Base-by-base conservation (phyloP, 768 basidiomycete genomes). In the Lactarius sanguifluus region DNA sequence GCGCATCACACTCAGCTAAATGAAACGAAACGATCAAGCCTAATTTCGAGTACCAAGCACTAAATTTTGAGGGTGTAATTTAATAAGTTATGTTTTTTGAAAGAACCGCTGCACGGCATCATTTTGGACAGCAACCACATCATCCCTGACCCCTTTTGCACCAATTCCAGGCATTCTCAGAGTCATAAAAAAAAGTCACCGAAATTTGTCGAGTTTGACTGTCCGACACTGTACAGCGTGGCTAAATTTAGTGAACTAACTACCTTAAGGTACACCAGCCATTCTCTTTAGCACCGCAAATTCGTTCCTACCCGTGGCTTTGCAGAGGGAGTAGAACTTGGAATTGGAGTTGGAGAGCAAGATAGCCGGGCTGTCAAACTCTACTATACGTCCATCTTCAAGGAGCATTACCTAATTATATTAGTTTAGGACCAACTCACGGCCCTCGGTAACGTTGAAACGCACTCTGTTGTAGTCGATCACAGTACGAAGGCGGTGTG, bases 401-500 rank as follows among this genome's bases (percentile, higher is more conserved):
- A 94, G 80, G 8, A 92, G 77, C 84, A 91, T 85, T 50, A 92
- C 85, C 90, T 91, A 56, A 23, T 32, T 25, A 12, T 23, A 60
- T 59, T 41, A 30, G 25, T 25, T 71, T 25, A 71, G 67, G 56
- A 36, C 56, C 23, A 52, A 59, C 25, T 34, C 36, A 10, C 36
- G 9, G 34, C 36, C 36, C 36, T 12, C 12, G n/a, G 15, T 40
- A 45, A 38, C 45, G 36, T 57, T n/a, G 34, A 34, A 13, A 79
- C 87, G 65, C 77, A 89, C 90, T 69, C 87, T 82, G 74, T 94
- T 88, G 70, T 93, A 94, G 71, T 94, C 91, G 64, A 94, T 92
- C 58, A 91, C 88, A 2, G 89, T 90, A 4, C 88, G 82, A 63
- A 91, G 79, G 12, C 88, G 84, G 77, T 93, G 92, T 15, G 92